Evolutionary conservation across 805 yeast genomes (phyloP).

Genomic region (Metschnikowia corniflorae): DNA sequence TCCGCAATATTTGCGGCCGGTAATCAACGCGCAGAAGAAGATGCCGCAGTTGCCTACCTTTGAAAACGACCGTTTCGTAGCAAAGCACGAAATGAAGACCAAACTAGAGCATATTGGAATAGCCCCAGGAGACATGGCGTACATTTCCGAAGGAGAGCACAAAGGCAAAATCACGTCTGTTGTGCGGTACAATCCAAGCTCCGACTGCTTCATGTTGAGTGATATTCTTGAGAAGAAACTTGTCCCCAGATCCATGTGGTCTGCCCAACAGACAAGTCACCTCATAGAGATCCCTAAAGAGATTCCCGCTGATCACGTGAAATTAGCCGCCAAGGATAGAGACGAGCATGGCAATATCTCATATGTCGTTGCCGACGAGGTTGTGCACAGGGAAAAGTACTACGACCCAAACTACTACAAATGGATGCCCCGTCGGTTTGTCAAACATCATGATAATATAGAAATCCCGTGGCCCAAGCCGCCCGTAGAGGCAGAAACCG

Average conservation of each 20-base stretch:
- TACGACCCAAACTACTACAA: constrained; percentile 71
- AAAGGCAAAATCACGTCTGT: constrained; percentile 75
- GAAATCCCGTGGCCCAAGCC: constrained; percentile 91
- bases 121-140: constrained; percentile 73
- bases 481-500: constrained; percentile 47
- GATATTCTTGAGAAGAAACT: constrained; percentile 64
- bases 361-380: constrained; percentile 75
- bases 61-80: constrained; percentile 19
- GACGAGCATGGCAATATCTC: constrained; percentile 60
- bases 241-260: constrained; percentile 72
- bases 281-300: constrained; percentile 66
- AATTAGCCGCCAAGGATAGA: constrained; percentile 73
- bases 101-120: constrained; percentile 56
- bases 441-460: constrained; percentile 62
- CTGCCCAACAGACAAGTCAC: constrained; percentile 66
- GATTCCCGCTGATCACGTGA: constrained; percentile 56
- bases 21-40: constrained; percentile 19
- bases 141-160: constrained; percentile 64
- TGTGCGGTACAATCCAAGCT: constrained; percentile 51
- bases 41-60: constrained; percentile 35
- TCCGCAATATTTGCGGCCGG: constrained; percentile 30
- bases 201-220: constrained; percentile 64
- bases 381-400: constrained; percentile 64
- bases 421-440: constrained; percentile 74
- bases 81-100: constrained; percentile 34